phyloP scores from a whole-genome alignment of 1,284 basidiomycete species.

The Phlebopus sp. region DNA sequence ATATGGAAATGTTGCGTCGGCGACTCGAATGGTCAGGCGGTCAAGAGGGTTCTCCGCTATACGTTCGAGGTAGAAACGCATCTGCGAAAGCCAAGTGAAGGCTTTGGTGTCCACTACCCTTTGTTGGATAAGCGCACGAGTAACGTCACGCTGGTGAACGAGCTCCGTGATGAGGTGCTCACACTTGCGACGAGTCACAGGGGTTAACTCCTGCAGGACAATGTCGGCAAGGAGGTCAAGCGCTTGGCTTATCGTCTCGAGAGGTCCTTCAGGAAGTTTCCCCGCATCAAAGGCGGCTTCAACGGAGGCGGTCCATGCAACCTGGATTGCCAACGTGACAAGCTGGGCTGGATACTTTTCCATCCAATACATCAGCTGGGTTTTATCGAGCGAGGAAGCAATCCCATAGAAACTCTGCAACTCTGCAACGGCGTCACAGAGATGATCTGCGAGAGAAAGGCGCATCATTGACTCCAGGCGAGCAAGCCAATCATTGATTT shows the following conservation, averaged over 20 bases:
- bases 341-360: slow-evolving; percentile 94
- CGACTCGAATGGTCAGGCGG: slow-evolving; percentile 78
- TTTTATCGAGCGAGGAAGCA: slow-evolving; percentile 50
- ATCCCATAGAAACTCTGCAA: slow-evolving; percentile 81
- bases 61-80: slow-evolving; percentile 94
- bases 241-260: slow-evolving; percentile 78
- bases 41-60: slow-evolving; percentile 73
- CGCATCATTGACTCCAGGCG: slow-evolving; percentile 94
- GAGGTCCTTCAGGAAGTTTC: slow-evolving; percentile 58
- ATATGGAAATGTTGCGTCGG: slow-evolving; percentile 93
- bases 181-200: slow-evolving; percentile 93
- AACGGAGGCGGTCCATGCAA: slow-evolving; percentile 89
- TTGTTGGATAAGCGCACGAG: slow-evolving; percentile 74
- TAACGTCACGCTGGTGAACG: slow-evolving; percentile 96
- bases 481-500: slow-evolving; percentile 98
- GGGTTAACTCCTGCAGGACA: slow-evolving; percentile 85
- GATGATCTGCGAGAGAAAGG: slow-evolving; percentile 80
- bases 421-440: slow-evolving; percentile 79
- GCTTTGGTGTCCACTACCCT: slow-evolving; percentile 63
- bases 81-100: slow-evolving; percentile 96
- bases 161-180: slow-evolving; percentile 99
- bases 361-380: slow-evolving; percentile 86
- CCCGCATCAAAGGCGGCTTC: slow-evolving; percentile 68
- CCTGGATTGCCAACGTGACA: slow-evolving; percentile 91
- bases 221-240: slow-evolving; percentile 95